These are phyloP conservation scores for Gracilaria domingensis DNA, from an alignment of 23 red algal genomes.

Conservation along the genomic window DNA sequence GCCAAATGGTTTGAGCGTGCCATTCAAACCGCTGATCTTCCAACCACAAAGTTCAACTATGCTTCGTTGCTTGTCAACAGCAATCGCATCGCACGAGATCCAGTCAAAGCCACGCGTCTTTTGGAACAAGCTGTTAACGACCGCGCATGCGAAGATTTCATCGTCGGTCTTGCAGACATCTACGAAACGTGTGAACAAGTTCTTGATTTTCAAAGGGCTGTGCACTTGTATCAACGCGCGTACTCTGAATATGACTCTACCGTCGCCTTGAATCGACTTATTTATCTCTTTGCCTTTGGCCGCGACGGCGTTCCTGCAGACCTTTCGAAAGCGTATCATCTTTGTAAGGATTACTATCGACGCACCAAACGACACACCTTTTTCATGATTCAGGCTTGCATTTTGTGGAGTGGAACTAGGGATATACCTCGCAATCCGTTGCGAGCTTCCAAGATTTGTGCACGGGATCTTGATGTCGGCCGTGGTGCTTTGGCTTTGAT, in stretches of 20 bases:
- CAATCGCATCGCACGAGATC: slow-evolving; percentile 2
- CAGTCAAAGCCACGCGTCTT: slow-evolving; percentile 7
- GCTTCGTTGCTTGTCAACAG: not conserved
- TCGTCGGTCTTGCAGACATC: slow-evolving; percentile 8
- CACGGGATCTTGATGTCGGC: not conserved
- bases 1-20: slow-evolving; percentile 32
- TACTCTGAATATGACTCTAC: not conserved
- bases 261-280: not conserved
- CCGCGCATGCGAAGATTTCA: not conserved
- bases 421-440: not conserved
- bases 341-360: slow-evolving; percentile 7
- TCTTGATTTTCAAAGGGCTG: not conserved
- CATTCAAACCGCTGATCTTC: slow-evolving; percentile 4
- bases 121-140: slow-evolving; percentile 4
- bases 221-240: not conserved
- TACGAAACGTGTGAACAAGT: slow-evolving; percentile 9
- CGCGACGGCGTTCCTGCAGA: not conserved
- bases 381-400: slow-evolving; percentile 20
- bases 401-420: slow-evolving; percentile 2
- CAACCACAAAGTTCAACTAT: not conserved
- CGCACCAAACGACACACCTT: slow-evolving; percentile 2
- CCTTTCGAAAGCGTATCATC: not conserved
- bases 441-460: not conserved
- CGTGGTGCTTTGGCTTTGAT: not conserved
- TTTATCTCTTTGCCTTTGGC: slow-evolving; percentile 12